phyloP scores from a whole-genome alignment of 345 rosid species.

The Gynandropsis gynandra region DNA sequence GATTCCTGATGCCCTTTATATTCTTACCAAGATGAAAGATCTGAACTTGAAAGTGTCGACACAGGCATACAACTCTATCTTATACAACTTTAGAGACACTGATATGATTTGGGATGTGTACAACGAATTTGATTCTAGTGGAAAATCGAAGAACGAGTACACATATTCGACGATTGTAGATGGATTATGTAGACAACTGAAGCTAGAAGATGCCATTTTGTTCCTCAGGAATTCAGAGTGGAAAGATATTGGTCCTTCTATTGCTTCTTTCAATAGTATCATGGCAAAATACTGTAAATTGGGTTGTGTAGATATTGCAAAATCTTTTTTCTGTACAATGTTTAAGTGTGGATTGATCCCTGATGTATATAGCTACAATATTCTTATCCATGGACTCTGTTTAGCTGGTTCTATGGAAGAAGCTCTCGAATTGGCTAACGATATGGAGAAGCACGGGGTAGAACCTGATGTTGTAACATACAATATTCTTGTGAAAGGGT shows the following conservation, averaged over 20 bases:
- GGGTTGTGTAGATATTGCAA: constrained; percentile 59
- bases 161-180: constrained; percentile 60
- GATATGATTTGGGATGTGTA: constrained; percentile 58
- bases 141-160: constrained; percentile 31
- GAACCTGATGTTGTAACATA: constrained; percentile 68
- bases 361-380: constrained; percentile 62
- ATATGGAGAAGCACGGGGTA: constrained; percentile 57
- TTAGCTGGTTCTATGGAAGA: constrained; percentile 63
- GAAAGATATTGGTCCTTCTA: constrained; percentile 44
- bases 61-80: constrained; percentile 52
- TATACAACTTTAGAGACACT: constrained; percentile 59
- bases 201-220: constrained; percentile 48
- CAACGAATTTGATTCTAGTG: constrained; percentile 33
- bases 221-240: constrained; percentile 40
- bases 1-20: constrained; percentile 64
- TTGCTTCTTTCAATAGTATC: constrained; percentile 61
- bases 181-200: constrained; percentile 60
- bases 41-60: constrained; percentile 43
- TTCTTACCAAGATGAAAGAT: constrained; percentile 65
- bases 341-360: constrained; percentile 67
- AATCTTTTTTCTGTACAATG: constrained; percentile 60
- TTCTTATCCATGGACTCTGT: constrained; percentile 68
- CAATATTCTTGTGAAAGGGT: constrained; percentile 58
- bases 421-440: constrained; percentile 45
- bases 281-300: constrained; percentile 62